Evolutionary conservation across 78 protist species (phyloP).

Genomic region (Bodo saltans): DNA sequence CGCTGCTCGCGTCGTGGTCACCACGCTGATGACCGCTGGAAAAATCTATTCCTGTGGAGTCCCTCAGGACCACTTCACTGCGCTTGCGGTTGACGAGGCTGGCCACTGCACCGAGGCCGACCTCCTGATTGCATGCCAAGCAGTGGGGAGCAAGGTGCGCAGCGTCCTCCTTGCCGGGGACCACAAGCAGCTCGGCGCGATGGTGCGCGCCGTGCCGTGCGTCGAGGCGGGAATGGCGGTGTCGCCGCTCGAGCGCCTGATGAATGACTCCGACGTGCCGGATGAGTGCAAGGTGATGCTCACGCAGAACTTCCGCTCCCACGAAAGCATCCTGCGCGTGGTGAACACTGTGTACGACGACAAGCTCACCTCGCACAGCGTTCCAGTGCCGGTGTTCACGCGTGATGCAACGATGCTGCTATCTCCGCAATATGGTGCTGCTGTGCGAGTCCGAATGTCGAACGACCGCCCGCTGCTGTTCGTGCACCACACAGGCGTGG

Average conservation of each 20-base stretch:
- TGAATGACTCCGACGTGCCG: too few relatives aligned
- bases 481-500: background rate
- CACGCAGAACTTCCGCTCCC: background rate
- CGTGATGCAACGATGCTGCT: too few relatives aligned
- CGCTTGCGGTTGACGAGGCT: conserved; percentile 31
- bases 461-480: too few relatives aligned
- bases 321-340: background rate
- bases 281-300: background rate
- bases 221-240: background rate
- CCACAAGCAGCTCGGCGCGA: conserved; percentile 10
- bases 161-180: background rate
- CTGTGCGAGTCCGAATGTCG: too few relatives aligned
- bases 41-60: background rate
- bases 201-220: background rate
- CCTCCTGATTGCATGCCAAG: background rate
- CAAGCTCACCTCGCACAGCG: background rate
- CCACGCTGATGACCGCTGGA: background rate
- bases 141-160: background rate
- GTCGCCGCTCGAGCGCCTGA: background rate
- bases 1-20: background rate
- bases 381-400: too few relatives aligned
- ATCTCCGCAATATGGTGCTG: too few relatives aligned
- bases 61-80: background rate
- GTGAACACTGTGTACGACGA: background rate
- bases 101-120: conserved; percentile 21